Evolutionary conservation across 1,284 basidiomycete species (phyloP).

Genomic region (Fomes fomentarius): DNA sequence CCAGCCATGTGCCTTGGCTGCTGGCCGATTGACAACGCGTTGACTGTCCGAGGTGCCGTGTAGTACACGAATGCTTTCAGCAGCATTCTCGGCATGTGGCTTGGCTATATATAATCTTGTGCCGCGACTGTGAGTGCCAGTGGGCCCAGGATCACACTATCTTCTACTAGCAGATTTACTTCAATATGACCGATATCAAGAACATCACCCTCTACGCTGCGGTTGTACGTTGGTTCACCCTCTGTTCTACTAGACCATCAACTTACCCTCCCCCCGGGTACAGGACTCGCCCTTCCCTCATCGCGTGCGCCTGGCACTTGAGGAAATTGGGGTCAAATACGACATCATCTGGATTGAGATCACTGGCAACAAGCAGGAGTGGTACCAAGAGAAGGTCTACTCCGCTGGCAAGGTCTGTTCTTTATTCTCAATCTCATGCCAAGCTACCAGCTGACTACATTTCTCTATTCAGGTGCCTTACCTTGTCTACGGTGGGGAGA

Average conservation of each 20-base stretch:
- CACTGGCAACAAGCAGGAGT: background rate
- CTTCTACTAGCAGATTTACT: background rate
- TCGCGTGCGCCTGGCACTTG: background rate
- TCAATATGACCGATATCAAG: background rate
- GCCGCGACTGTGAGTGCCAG: too few relatives aligned
- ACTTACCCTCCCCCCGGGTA: background rate
- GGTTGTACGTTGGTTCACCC: background rate
- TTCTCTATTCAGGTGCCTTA: conserved; percentile 43
- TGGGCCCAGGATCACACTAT: too few relatives aligned
- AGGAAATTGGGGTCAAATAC: background rate
- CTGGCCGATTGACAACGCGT: too few relatives aligned
- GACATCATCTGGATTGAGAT: background rate
- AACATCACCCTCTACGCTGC: background rate
- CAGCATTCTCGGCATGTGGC: too few relatives aligned
- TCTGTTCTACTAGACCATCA: background rate
- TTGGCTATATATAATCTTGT: too few relatives aligned
- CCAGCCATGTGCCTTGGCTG: too few relatives aligned
- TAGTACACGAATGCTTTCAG: background rate
- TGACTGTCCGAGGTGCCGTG: too few relatives aligned
- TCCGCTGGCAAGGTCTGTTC: background rate
- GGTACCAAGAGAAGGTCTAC: background rate
- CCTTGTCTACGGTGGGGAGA: conserved; percentile 57
- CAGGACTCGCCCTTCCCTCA: background rate
- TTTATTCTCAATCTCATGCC: too few relatives aligned
- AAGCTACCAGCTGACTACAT: too few relatives aligned